Evolutionary conservation across 345 rosid genomes (phyloP).

Genomic region (Heritiera fomes): DNA sequence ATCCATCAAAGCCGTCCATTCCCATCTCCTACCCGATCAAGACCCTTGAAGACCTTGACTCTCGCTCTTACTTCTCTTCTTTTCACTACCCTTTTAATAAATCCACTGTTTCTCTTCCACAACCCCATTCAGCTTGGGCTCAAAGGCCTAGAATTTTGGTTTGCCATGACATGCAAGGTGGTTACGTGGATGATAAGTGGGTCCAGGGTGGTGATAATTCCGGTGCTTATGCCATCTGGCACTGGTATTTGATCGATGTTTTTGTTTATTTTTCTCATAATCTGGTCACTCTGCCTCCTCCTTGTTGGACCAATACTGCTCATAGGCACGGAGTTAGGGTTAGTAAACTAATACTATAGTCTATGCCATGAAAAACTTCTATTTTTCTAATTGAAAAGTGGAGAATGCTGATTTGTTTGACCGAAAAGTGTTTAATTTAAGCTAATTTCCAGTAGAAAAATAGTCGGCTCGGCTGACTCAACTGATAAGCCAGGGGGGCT

Average conservation of each 20-base stretch:
- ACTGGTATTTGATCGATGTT: constrained; percentile 88
- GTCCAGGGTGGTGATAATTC: constrained; percentile 73
- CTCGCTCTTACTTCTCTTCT: constrained; percentile 65
- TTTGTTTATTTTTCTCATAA: constrained; percentile 81
- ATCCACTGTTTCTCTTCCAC: constrained; percentile 59
- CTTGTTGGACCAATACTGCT: constrained; percentile 91
- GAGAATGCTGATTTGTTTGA: background rate
- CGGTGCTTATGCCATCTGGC: constrained; percentile 70
- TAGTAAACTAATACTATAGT: background rate
- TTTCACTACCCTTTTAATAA: constrained; percentile 78
- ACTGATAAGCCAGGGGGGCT: background rate
- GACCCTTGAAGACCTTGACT: constrained; percentile 55
- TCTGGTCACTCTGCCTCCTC: constrained; percentile 82
- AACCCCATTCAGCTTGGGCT: constrained; percentile 34
- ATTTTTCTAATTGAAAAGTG: background rate
- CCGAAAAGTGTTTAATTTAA: background rate
- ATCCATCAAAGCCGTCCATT: constrained; percentile 51
- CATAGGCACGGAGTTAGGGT: constrained; percentile 91
- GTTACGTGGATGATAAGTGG: constrained; percentile 79
- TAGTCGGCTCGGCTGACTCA: background rate
- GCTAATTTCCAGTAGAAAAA: background rate
- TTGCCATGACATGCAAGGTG: constrained; percentile 85
- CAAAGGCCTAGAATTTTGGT: constrained; percentile 65
- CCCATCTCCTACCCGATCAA: constrained; percentile 77
- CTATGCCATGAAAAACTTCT: background rate